Evolutionary conservation across 192 early-diverging fungal species (phyloP).

Genomic region (Spizellomyces punctatus): DNA sequence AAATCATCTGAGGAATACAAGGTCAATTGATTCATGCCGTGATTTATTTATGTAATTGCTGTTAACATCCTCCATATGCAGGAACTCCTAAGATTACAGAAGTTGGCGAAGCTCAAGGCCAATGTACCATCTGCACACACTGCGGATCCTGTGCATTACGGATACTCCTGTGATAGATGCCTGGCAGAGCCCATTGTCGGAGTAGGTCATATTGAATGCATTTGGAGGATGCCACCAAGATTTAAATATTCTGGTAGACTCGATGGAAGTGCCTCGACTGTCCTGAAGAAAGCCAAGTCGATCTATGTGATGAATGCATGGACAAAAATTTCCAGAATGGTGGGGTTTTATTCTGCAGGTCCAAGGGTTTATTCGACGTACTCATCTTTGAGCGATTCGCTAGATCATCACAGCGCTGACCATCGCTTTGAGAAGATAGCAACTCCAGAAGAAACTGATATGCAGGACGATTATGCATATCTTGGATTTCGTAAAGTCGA

Average conservation of each 20-base stretch:
- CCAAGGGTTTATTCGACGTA: neutral
- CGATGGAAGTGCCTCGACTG: slow-evolving; percentile 32
- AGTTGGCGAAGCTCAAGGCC: slow-evolving; percentile 5
- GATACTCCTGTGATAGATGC: slow-evolving; percentile 29
- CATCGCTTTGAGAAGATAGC: slow-evolving; percentile 18
- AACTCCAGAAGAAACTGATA: slow-evolving; percentile 9
- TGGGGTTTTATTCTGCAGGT: neutral
- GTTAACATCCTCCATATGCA: neutral
- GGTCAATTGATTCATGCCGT: neutral
- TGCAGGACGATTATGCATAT: neutral
- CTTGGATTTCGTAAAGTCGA: neutral
- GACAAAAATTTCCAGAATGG: slow-evolving; percentile 18
- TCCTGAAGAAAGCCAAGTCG: slow-evolving; percentile 25
- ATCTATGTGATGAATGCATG: slow-evolving; percentile 26
- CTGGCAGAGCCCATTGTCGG: slow-evolving; percentile 30
- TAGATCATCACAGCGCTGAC: slow-evolving; percentile 8
- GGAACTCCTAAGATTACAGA: slow-evolving; percentile 27
- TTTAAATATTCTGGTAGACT: neutral
- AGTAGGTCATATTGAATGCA: slow-evolving; percentile 2
- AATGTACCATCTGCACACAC: slow-evolving; percentile 22
- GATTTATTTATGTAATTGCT: neutral
- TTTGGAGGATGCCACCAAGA: neutral
- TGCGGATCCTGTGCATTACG: slow-evolving; percentile 28
- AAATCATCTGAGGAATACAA: slow-evolving; percentile 28
- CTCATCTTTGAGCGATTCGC: neutral